Conservation (phyloP, 768 basidiomycete genomes). For the Ramaria rubella region DNA sequence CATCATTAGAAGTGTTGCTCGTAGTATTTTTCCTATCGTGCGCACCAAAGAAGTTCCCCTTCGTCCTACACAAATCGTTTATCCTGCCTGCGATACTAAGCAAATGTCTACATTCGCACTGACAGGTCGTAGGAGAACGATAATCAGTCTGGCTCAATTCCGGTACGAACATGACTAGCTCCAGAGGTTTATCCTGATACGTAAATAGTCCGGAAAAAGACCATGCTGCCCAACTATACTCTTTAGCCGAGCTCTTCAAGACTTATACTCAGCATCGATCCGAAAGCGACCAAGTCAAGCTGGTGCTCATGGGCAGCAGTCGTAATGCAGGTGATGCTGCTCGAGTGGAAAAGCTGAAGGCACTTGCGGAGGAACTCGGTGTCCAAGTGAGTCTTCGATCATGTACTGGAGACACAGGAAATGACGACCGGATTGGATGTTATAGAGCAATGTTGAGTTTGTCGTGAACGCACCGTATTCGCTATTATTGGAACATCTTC, state of each 20-base stretch:
- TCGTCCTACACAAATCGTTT: slow-evolving; percentile 50
- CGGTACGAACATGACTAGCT: slow-evolving; percentile 43
- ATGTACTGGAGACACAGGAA: background rate
- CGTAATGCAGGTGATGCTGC: slow-evolving; percentile 70
- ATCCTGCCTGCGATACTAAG: slow-evolving; percentile 87
- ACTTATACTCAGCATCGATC: slow-evolving; percentile 50
- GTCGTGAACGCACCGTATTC: slow-evolving; percentile 78
- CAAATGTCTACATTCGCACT: slow-evolving; percentile 56
- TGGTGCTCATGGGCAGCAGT: slow-evolving; percentile 80
- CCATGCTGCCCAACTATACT: slow-evolving; percentile 69
- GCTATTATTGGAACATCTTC: slow-evolving; percentile 63
- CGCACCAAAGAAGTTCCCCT: background rate
- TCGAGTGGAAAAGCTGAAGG: slow-evolving; percentile 56
- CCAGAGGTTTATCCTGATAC: background rate
- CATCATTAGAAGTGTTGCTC: slow-evolving; percentile 32
- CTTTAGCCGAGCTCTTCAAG: slow-evolving; percentile 56
- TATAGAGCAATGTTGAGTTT: slow-evolving; percentile 65
- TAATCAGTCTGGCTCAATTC: slow-evolving; percentile 91
- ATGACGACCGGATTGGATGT: background rate
- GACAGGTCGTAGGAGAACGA: slow-evolving; percentile 48
- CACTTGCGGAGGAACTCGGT: slow-evolving; percentile 52
- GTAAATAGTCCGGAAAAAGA: slow-evolving; percentile 86
- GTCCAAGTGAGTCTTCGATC: slow-evolving; percentile 54
- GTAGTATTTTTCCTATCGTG: slow-evolving; percentile 20
- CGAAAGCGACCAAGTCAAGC: slow-evolving; percentile 33